Conservation (phyloP, 495 filamentous ascomycete genomes). For the Penicillium cosmopolitanum region DNA sequence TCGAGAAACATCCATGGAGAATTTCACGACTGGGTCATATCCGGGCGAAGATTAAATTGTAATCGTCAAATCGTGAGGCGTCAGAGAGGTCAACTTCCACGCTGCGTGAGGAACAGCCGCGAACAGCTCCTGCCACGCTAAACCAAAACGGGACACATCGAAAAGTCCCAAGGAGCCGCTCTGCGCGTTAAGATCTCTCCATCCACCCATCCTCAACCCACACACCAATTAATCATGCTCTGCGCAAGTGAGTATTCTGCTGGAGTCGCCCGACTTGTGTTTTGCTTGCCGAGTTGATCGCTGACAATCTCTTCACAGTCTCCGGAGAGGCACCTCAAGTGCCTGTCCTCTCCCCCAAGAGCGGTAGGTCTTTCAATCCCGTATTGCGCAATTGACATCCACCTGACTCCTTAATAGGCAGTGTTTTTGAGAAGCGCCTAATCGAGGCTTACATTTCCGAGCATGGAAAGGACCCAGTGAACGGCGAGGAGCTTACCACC, state of each 20-base stretch:
- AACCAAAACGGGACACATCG: slow-evolving; percentile 41
- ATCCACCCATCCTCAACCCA: slow-evolving; percentile 34
- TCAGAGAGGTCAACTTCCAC: no score
- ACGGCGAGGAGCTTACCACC: slow-evolving; percentile 79
- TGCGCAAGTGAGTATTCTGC: slow-evolving; percentile 68
- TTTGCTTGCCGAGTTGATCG: not conserved
- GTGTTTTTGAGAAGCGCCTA: slow-evolving; percentile 90
- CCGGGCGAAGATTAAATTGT: not conserved
- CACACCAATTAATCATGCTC: slow-evolving; percentile 55
- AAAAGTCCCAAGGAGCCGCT: slow-evolving; percentile 47
- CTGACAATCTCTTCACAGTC: slow-evolving; percentile 55
- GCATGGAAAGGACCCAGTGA: slow-evolving; percentile 92
- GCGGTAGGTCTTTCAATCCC: slow-evolving; percentile 61
- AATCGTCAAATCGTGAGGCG: no score
- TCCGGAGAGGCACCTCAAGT: slow-evolving; percentile 96
- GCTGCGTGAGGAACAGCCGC: slow-evolving; percentile 5
- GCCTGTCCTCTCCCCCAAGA: slow-evolving; percentile 93
- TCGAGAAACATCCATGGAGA: slow-evolving; percentile 2
- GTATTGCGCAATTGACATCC: slow-evolving; percentile 9
- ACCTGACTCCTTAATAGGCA: slow-evolving; percentile 58
- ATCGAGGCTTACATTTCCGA: slow-evolving; percentile 95
- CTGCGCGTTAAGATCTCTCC: slow-evolving; percentile 34
- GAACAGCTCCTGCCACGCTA: slow-evolving; percentile 37
- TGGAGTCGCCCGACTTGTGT: not conserved
- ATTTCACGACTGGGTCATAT: not conserved